Conservation (phyloP, 768 basidiomycete genomes). For the Hypholoma fasciculare region DNA sequence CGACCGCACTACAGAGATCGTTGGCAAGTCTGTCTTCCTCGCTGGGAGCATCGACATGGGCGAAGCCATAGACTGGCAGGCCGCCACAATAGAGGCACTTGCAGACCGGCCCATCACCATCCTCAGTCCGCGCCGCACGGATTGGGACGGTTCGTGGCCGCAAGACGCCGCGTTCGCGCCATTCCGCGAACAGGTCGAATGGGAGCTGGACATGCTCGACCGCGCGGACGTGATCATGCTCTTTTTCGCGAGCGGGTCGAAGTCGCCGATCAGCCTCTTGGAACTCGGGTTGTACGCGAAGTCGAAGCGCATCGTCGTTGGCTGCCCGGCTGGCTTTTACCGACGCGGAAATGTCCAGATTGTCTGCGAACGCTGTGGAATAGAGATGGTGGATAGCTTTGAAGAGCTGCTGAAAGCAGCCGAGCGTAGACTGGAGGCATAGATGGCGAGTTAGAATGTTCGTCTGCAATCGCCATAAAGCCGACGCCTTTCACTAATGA, state of each 20-base stretch:
- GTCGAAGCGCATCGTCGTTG: neutral
- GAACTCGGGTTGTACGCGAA: neutral
- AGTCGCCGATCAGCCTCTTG: neutral
- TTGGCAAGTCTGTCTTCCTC: slow-evolving; percentile 1
- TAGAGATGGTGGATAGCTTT: neutral
- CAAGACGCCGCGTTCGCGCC: neutral
- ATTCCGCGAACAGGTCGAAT: slow-evolving; percentile 1
- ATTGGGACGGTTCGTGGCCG: neutral
- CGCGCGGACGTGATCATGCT: slow-evolving; percentile 1
- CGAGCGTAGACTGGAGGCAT: neutral
- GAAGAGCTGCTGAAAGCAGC: neutral
- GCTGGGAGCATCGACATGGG: slow-evolving; percentile 5
- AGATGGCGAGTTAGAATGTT: neutral
- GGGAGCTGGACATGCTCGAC: slow-evolving; percentile 4
- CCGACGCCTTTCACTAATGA: too few relatives aligned
- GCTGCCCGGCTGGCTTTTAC: neutral
- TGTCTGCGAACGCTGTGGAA: neutral
- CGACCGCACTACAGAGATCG: neutral
- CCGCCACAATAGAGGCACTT: neutral
- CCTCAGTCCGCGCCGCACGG: neutral
- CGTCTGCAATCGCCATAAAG: too few relatives aligned
- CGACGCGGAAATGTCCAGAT: slow-evolving; percentile 3
- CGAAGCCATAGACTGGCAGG: neutral
- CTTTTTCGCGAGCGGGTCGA: neutral
- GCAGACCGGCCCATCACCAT: neutral